Base-by-base conservation (phyloP, 1,139 yeast genomes). In the Protomyces macrosporus region DNA sequence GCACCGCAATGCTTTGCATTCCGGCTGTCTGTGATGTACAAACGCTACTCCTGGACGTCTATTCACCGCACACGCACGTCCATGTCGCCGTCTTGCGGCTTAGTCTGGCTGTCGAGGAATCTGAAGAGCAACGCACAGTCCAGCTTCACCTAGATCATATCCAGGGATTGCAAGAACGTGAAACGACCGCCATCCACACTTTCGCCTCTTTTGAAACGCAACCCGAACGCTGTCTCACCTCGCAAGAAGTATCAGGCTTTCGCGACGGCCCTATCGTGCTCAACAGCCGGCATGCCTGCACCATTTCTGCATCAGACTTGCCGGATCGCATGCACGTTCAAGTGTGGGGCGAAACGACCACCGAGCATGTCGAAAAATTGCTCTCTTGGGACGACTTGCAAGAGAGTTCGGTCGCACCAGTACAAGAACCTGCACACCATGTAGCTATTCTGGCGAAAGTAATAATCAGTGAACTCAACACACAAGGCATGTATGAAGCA, bases 331-430 rank as follows among this genome's bases (percentile, higher is more conserved):
- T 68, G 45, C 53, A 51, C 14, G 14, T 70, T 55, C 55, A 60
- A 48, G 63, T 71, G 0, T 70, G 67, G 53, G 74, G 71, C 2
- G 63, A 56, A 9, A 62, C 70, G 5, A 61, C 66, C 7, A 39
- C 37, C 6, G 65, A 62, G n/a, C 72, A 69, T 56, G 53, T 73
- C 30, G 72, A 72, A 14, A 68, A 70, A 40, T 60, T 73, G 45
- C 56, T 64, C 5, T 72, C 75, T 60, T 73, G 75, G 75, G 75
- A 73, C 60, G 73, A 71, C 45, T 68, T 73, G 72, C 75, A 72
- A 58, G 75, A 72, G 45, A 67, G 69, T 2, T 67, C 66, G 1
- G n/a, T 63, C 23, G 54, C 53, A 51, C 14, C 50, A 16, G 34
- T 6, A 16, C 6, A 50, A 36, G 33, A 50, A 33, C 23, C 53